These are phyloP conservation scores for Iris macrosiphon DNA, from an alignment of 106 monocot species.

Conservation along the genomic window DNA sequence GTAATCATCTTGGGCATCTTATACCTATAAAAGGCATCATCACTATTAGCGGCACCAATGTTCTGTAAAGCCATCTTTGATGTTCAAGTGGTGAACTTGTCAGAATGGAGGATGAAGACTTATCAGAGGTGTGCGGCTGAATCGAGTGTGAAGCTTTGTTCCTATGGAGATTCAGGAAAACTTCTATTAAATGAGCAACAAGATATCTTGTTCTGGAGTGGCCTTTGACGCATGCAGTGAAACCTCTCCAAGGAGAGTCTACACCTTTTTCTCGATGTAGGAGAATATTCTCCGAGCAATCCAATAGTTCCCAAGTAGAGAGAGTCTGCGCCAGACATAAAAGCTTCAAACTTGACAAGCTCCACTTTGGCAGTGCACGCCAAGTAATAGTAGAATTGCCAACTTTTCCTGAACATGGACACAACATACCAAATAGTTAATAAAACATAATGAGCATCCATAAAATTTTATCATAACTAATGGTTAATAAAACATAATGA, in stretches of 20 bases:
- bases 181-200: constrained; percentile 7
- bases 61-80: constrained; percentile 66
- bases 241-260: constrained; percentile 11
- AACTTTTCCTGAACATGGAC: not conserved
- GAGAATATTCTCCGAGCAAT: constrained; percentile 28
- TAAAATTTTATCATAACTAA: too few species aligned
- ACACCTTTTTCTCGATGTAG: constrained; percentile 17
- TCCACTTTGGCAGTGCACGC: constrained; percentile 17
- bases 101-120: not conserved
- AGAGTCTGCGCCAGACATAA: constrained; percentile 24
- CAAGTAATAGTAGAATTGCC: not conserved
- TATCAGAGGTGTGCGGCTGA: constrained; percentile 10
- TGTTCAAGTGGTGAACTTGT: not conserved
- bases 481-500: too few species aligned
- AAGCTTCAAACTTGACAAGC: constrained; percentile 11
- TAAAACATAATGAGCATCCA: too few species aligned
- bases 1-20: constrained; percentile 86
- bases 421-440: too few species aligned
- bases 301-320: constrained; percentile 26
- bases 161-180: not conserved
- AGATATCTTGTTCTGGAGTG: not conserved
- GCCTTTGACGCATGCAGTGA: constrained; percentile 9
- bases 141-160: not conserved
- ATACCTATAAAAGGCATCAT: constrained; percentile 79
- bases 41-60: constrained; percentile 64